Evolutionary conservation across 495 filamentous ascomycete genomes (phyloP), one percentile per base, ranked within the genome.

Genomic region (Sporormia fimetaria): DNA sequence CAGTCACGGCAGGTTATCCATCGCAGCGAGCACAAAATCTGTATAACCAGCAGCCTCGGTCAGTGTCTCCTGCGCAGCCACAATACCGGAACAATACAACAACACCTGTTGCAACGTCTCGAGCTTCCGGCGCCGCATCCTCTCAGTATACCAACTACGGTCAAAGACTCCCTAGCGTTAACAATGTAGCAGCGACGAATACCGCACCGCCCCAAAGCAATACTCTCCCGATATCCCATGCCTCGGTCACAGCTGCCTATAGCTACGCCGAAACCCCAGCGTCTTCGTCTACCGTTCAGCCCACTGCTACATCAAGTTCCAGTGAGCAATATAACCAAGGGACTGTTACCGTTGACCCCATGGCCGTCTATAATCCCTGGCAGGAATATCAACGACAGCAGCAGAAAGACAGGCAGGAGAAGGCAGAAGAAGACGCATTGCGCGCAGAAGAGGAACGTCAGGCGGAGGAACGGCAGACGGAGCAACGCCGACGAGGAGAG

Each of bases 361-460:
- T 49, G 18, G 60, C 60, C 28, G 57, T 65, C 7, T 66, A 66
- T 37, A 59, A 66, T 37, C 58, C 60, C 8, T 59, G 55, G 42
- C 57, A 54, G 0, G 60, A 62, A 39, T 49, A 56, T 18, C 55
- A 57, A 40, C 51, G 62, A 1, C 52, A 57, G 40, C 47, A 44
- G 22, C 46, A 50, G 22, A 47, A 42, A 9, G 27, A 36, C 12
- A 30, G 33, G 3, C 21, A 18, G 10, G 25, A 46, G 15, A 55
- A 41, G 21, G 51, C 46, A 12, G 33, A 31, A 10, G 50, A 56
- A 30, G 41, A 50, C 32, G 53, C 45, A 10, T 27, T 18, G n/a
- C 31, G 37, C 6, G 45, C 53, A 5, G 49, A 48, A 31, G 26
- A 53, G 14, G 44, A 43, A 22, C 26, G 39, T 6, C 47, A 44